Percentiles rank a stretch among this genome's conserved stretches.
phyloP scores from a whole-genome alignment of 2,329 filamentous ascomycete genomes.

The Verticillium isaacii region DNA sequence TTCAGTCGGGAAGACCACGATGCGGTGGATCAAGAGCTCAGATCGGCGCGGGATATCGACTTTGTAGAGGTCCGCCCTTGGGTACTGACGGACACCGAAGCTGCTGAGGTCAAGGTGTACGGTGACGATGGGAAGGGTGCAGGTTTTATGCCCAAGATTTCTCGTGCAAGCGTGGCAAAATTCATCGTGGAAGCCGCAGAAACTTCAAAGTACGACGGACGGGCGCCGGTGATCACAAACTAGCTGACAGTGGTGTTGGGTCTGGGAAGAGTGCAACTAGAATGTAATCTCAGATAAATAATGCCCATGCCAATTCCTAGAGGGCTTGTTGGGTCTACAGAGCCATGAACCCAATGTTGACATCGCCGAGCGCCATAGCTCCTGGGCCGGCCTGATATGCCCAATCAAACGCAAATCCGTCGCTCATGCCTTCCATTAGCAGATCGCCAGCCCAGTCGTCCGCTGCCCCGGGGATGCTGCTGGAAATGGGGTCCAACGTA shows the following conservation, averaged over 20 bases:
- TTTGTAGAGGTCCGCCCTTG: constrained; percentile 41
- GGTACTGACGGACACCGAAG: constrained; percentile 34
- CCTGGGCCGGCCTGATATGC: background rate
- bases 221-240: constrained; percentile 41
- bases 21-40: constrained; percentile 35
- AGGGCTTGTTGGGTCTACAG: background rate
- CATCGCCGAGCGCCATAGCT: background rate
- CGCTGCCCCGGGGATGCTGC: background rate
- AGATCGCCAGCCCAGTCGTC: background rate
- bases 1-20: constrained; percentile 43
- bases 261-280: too few relatives aligned
- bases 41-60: constrained; percentile 21
- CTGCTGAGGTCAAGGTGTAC: constrained; percentile 29
- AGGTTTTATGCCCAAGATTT: constrained; percentile 31
- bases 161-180: constrained; percentile 33
- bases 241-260: constrained; percentile 7
- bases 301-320: too few relatives aligned
- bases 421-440: background rate
- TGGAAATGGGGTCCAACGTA: background rate
- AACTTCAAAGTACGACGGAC: constrained; percentile 33
- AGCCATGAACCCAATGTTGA: background rate
- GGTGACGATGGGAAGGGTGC: constrained; percentile 36
- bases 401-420: background rate
- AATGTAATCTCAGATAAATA: too few relatives aligned
- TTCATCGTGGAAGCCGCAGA: constrained; percentile 41